A percentile compares a stretch with the other conserved stretches of the same genome.
Evolutionary conservation across 2,329 filamentous ascomycete species (phyloP).

Genomic region (Neophaeococcomyces mojaviensis): DNA sequence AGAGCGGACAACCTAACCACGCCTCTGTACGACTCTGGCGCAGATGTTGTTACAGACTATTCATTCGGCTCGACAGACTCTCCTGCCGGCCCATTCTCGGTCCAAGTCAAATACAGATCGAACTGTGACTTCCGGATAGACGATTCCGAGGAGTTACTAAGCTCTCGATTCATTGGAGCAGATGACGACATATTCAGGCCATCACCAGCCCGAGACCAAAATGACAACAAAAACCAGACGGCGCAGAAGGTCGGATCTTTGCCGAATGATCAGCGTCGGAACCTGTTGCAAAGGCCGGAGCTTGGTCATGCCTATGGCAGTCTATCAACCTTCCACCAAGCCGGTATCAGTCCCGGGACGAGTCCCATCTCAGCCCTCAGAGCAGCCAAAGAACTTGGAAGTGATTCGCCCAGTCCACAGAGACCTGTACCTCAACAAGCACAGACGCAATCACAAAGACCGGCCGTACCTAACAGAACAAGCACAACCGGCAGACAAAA

Average conservation of each 20-base stretch:
- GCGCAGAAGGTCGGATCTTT: slow-evolving; percentile 56
- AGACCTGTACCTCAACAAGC: slow-evolving; percentile 4
- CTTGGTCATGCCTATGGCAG: slow-evolving; percentile 79
- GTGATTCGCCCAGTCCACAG: slow-evolving; percentile 43
- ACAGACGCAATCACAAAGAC: slow-evolving; percentile 36
- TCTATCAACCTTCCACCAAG: slow-evolving; percentile 75
- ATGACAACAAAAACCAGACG: slow-evolving; percentile 36
- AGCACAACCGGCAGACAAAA: slow-evolving; percentile 56
- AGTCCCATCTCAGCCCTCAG: slow-evolving; percentile 80
- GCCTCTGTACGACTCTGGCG: slow-evolving; percentile 58
- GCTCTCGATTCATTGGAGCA: slow-evolving; percentile 85
- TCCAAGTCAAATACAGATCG: slow-evolving; percentile 74
- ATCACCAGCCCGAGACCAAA: slow-evolving; percentile 54
- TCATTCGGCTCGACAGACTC: slow-evolving; percentile 78
- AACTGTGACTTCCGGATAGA: slow-evolving; percentile 89
- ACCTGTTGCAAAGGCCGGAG: slow-evolving; percentile 46
- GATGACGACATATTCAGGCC: slow-evolving; percentile 83
- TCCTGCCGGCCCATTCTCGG: slow-evolving; percentile 73
- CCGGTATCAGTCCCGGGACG: slow-evolving; percentile 66
- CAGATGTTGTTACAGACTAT: slow-evolving; percentile 64
- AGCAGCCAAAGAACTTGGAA: slow-evolving; percentile 52
- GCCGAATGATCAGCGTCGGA: slow-evolving; percentile 50
- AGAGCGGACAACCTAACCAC: slow-evolving; percentile 62
- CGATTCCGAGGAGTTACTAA: slow-evolving; percentile 81
- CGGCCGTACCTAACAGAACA: slow-evolving; percentile 40